Evolutionary conservation across 2,329 filamentous ascomycete genomes (phyloP).

Genomic region (Fusarium buxicola): DNA sequence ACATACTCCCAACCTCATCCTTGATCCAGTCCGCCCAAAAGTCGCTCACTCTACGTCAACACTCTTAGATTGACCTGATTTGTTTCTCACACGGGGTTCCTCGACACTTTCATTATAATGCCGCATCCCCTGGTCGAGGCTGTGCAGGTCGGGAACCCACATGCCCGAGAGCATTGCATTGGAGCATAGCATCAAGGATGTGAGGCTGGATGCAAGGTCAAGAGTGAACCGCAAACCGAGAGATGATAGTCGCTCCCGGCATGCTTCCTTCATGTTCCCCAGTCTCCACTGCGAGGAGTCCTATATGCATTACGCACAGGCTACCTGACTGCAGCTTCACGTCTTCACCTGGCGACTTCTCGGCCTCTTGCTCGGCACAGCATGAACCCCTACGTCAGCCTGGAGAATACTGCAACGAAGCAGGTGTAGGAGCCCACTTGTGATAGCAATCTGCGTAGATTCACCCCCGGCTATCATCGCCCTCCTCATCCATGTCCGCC

Average conservation of each 20-base stretch:
- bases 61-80: background rate
- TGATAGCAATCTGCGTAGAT: background rate
- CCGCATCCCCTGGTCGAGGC: background rate
- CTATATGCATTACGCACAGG: background rate
- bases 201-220: slow-evolving; percentile 1
- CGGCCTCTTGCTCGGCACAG: background rate
- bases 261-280: slow-evolving; percentile 1
- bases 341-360: slow-evolving; percentile 1
- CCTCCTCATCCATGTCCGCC: background rate
- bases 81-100: background rate
- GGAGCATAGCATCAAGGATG: background rate
- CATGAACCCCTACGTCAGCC: slow-evolving; percentile 15
- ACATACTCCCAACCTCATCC: background rate
- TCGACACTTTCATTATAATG: background rate
- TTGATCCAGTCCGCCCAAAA: slow-evolving; percentile 5
- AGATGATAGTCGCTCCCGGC: background rate
- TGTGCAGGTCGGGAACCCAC: slow-evolving; percentile 6
- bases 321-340: background rate
- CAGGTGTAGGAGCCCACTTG: background rate
- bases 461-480: background rate
- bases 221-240: background rate
- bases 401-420: background rate
- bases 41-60: background rate
- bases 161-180: background rate
- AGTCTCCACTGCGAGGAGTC: background rate